Conservation (phyloP, 2,329 filamentous ascomycete genomes). For the Fusarium ambrosium region DNA sequence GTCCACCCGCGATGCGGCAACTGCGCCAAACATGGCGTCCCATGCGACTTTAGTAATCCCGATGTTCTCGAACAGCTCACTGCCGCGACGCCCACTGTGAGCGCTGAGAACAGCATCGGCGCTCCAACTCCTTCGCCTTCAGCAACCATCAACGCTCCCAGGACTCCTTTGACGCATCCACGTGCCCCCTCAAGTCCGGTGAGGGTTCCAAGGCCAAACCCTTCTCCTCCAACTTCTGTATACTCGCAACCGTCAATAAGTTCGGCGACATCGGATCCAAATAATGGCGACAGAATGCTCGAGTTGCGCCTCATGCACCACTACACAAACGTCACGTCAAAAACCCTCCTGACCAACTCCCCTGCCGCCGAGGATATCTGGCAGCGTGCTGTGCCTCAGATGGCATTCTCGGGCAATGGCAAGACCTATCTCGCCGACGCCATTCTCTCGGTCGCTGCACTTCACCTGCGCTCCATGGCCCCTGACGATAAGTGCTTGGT, state of each 20-base stretch:
- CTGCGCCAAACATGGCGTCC: slow-evolving; percentile 75
- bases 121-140: slow-evolving; percentile 43
- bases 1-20: slow-evolving; percentile 75
- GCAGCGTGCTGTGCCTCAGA: slow-evolving; percentile 70
- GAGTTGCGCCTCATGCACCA: slow-evolving; percentile 76
- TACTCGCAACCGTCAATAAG: slow-evolving; percentile 49
- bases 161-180: slow-evolving; percentile 43
- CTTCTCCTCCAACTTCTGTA: slow-evolving; percentile 51
- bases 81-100: slow-evolving; percentile 52
- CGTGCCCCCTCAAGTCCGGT: slow-evolving; percentile 38
- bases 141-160: slow-evolving; percentile 38
- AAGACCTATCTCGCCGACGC: slow-evolving; percentile 72
- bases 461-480: slow-evolving; percentile 69
- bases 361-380: slow-evolving; percentile 68
- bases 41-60: slow-evolving; percentile 73
- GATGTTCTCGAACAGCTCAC: slow-evolving; percentile 61
- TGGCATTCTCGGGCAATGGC: slow-evolving; percentile 71
- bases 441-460: slow-evolving; percentile 73
- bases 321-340: slow-evolving; percentile 71
- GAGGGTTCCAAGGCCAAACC: slow-evolving; percentile 41
- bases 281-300: slow-evolving; percentile 62
- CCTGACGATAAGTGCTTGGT: slow-evolving; percentile 72
- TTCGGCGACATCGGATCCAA: slow-evolving; percentile 50
- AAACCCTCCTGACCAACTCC: slow-evolving; percentile 69
- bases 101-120: slow-evolving; percentile 42